Conservation (phyloP, 2,329 filamentous ascomycete species). For the Ceratocystis cubensis region DNA sequence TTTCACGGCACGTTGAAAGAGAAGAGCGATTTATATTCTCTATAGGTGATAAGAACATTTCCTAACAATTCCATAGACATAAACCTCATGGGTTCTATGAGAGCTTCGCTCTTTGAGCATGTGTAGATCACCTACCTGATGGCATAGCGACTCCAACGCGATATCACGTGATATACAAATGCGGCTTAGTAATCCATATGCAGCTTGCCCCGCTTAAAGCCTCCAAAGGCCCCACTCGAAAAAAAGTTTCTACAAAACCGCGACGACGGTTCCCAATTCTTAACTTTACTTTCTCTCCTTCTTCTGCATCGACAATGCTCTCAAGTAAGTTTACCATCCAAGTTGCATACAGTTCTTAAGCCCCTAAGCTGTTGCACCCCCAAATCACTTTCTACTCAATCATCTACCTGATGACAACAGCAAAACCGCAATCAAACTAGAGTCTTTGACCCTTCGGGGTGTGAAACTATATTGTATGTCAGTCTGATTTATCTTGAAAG, state of each 20-base stretch:
- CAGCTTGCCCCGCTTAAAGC: background rate
- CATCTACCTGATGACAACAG: constrained; percentile 58
- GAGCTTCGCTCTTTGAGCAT: no score
- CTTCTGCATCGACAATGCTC: constrained; percentile 18
- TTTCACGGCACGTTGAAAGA: no score
- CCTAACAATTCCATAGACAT: no score
- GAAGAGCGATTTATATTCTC: no score
- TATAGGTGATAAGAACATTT: no score
- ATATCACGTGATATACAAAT: constrained; percentile 25
- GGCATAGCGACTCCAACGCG: constrained; percentile 21
- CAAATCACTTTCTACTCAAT: constrained; percentile 20
- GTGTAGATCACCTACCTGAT: background rate
- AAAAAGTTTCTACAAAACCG: constrained; percentile 18
- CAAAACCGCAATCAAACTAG: constrained; percentile 93
- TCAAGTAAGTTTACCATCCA: constrained; percentile 26
- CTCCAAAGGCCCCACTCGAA: constrained; percentile 16
- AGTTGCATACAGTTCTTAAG: constrained; percentile 8
- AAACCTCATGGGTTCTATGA: no score
- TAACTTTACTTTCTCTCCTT: constrained; percentile 22
- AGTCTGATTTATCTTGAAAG: constrained; percentile 55
- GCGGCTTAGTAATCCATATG: background rate
- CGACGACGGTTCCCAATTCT: constrained; percentile 12
- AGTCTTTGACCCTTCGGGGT: constrained; percentile 78
- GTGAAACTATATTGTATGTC: constrained; percentile 84
- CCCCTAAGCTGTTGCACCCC: constrained; percentile 17